Evolutionary conservation across 108 stramenopile species (phyloP), one percentile per base, ranked within the genome.

Genomic region (Tribonema minus): DNA sequence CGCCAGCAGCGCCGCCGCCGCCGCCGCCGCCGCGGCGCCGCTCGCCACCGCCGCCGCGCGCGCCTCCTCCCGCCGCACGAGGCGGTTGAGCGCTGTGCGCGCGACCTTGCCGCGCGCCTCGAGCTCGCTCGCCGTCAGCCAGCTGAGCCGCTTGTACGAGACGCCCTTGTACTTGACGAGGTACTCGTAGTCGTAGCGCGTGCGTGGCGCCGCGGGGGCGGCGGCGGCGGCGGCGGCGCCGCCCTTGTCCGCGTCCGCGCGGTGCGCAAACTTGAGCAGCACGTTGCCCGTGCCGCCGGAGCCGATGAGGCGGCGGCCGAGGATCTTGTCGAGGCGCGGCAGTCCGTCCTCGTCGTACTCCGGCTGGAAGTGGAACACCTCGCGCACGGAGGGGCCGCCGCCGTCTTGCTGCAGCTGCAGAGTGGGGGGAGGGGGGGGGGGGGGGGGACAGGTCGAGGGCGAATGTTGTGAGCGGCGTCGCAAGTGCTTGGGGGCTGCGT

Each of bases 131-230:
- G 92, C 92, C 3, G 89, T 80, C 61, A 91, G 90, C 92, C 92
- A 94, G 61, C 90, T 88, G 40, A 94, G 85, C 74, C 95, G 95
- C 34, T 93, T 85, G 86, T 96, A 93, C 0, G 94, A 94, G 5
- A 89, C 86, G 40, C 93, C 93, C 85, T 92, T 93, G 90, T 91
- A 97, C 76, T 97, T 97, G 69, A 97, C 85, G 25, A 95, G 86
- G 80, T 94, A 97, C 72, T 97, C 96, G 83, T 92, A 95, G 76
- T 95, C 92, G 72, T 91, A 86, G 20, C 83, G 68, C 36, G 59
- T 62, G 46, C 29, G 41, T 2, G 69, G 40, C 29, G 80, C 71
- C 28, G 78, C 32, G 40, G 40, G n/a, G 15, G 7, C 36, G 27
- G 62, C 23, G 40, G 40, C 7, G 20, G 70, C 82, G 27, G 33